Conservation (phyloP, 768 basidiomycete genomes). For the Candolleomyces aberdarensis region DNA sequence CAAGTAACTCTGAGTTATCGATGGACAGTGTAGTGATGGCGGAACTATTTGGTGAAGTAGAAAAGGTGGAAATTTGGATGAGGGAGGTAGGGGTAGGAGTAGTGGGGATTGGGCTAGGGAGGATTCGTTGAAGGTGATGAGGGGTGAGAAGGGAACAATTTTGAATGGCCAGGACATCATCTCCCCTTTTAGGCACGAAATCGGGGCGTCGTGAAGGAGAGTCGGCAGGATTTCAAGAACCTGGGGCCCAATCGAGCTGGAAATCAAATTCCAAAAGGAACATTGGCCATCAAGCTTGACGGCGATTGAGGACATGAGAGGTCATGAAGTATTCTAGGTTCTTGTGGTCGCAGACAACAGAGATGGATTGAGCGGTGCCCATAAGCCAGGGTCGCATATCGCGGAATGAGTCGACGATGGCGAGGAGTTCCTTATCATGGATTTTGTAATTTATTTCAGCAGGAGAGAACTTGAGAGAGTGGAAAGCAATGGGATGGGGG, state of each 20-base stretch:
- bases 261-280: constrained; percentile 38
- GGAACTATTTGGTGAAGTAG: background rate
- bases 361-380: constrained; percentile 21
- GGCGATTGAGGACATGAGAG: constrained; percentile 35
- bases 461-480: background rate
- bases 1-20: too few species aligned
- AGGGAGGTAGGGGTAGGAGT: background rate
- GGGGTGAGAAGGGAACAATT: constrained; percentile 26
- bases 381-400: constrained; percentile 32
- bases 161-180: constrained; percentile 17
- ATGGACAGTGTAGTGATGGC: too few species aligned
- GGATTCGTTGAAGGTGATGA: constrained; percentile 22
- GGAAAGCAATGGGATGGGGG: background rate
- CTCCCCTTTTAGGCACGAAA: constrained; percentile 26
- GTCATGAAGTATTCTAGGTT: constrained; percentile 45
- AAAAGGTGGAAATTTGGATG: constrained; percentile 16
- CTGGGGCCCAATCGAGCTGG: constrained; percentile 26
- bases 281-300: constrained; percentile 47
- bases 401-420: background rate
- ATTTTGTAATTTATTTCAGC: constrained; percentile 4
- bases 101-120: too few species aligned
- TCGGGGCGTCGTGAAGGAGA: constrained; percentile 29
- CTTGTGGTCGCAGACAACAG: constrained; percentile 30
- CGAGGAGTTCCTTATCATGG: constrained; percentile 7
- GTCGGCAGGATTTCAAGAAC: constrained; percentile 26